phyloP scores from a whole-genome alignment of 352 stramenopile species.

The Thalassiosira hispida region DNA sequence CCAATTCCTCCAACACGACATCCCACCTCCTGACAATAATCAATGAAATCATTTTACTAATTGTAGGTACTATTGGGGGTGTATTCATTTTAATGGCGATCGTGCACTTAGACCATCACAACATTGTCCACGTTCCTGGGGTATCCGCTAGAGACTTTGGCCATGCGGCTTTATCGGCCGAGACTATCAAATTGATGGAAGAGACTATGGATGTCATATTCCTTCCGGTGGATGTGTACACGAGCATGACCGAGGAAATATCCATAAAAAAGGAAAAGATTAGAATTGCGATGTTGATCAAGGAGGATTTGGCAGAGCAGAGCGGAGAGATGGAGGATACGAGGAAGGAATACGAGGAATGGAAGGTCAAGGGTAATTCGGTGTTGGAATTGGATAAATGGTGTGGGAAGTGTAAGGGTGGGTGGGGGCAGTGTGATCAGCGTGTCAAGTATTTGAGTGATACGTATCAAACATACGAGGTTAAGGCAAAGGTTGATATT shows the following conservation, averaged over 20 bases:
- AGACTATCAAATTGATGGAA: conserved; percentile 11
- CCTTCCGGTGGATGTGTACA: background rate
- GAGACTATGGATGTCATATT: conserved; percentile 15
- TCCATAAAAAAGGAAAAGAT: background rate
- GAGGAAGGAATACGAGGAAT: background rate
- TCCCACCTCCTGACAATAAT: background rate
- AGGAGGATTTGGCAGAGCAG: background rate
- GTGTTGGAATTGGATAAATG: conserved; percentile 9
- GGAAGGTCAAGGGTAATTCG: background rate
- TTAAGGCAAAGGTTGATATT: conserved; percentile 12
- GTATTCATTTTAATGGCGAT: conserved; percentile 19
- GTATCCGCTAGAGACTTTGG: conserved; percentile 10
- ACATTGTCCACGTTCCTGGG: conserved; percentile 9
- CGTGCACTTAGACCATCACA: conserved; percentile 14
- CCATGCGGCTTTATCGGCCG: background rate
- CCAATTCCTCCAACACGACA: background rate
- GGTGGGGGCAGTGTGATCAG: background rate
- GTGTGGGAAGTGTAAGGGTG: conserved; percentile 19
- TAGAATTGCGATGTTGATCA: background rate
- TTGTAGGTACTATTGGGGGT: conserved; percentile 1
- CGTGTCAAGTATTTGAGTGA: conserved; percentile 16
- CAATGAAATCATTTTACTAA: conserved; percentile 13
- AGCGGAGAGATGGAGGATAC: background rate
- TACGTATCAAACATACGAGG: conserved; percentile 1
- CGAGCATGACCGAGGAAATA: conserved; percentile 8